phyloP scores from a whole-genome alignment of 2,329 filamentous ascomycete genomes.

The Monosporascus sp. region DNA sequence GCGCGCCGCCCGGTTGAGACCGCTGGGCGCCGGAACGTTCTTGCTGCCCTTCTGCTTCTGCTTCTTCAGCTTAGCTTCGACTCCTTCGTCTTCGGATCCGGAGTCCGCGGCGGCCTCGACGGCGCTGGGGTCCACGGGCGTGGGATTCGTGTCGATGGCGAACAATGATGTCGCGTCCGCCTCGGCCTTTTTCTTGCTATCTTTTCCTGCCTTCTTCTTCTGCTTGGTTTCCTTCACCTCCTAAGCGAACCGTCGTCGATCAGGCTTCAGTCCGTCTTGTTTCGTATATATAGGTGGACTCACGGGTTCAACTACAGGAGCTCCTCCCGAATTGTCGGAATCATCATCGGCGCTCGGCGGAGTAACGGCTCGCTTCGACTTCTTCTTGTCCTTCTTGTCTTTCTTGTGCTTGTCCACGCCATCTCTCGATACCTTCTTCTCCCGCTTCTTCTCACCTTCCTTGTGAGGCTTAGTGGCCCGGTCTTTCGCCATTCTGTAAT shows the following conservation, averaged over 20 bases:
- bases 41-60: neutral
- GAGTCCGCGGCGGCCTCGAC: constrained; percentile 1
- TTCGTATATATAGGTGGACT: neutral
- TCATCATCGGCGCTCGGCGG: constrained; percentile 7
- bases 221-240: constrained; percentile 63
- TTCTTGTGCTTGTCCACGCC: constrained; percentile 6
- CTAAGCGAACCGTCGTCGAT: constrained; percentile 50
- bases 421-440: constrained; percentile 4
- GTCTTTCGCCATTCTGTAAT: constrained; percentile 16
- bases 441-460: constrained; percentile 16
- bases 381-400: constrained; percentile 6
- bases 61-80: neutral
- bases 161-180: constrained; percentile 12
- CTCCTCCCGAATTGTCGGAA: constrained; percentile 1
- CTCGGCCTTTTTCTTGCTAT: constrained; percentile 48
- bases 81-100: constrained; percentile 4
- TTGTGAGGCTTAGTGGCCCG: constrained; percentile 13
- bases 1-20: constrained; percentile 21
- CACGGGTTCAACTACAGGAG: constrained; percentile 6
- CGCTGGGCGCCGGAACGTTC: constrained; percentile 4
- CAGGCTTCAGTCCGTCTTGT: constrained; percentile 55
- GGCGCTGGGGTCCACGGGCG: constrained; percentile 10
- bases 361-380: constrained; percentile 6
- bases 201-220: constrained; percentile 68
- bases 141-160: constrained; percentile 21